Evolutionary conservation across 768 basidiomycete species (phyloP).

Genomic region (Pholiota molesta): DNA sequence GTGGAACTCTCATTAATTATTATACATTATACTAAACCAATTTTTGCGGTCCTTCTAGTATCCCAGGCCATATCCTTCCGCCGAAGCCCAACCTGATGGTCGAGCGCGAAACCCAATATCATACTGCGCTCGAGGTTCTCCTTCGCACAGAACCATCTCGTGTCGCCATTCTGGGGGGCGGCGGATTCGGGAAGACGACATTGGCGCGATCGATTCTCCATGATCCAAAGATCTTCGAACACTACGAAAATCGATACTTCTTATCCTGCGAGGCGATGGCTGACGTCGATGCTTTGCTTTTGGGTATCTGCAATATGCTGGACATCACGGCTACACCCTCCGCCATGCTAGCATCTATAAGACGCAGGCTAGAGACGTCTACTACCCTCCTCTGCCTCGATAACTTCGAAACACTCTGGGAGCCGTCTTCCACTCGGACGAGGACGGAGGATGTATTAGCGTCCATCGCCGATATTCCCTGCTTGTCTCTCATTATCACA

Average conservation of each 20-base stretch:
- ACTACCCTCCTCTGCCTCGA: slow-evolving; percentile 27
- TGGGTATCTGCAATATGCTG: not conserved
- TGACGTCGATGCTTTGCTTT: not conserved
- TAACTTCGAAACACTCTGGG: slow-evolving; percentile 38
- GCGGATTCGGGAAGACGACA: slow-evolving; percentile 37
- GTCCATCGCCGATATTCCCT: slow-evolving; percentile 22
- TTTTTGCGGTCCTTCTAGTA: not conserved
- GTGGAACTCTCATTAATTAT: not conserved
- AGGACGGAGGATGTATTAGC: slow-evolving; percentile 27
- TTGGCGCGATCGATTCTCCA: slow-evolving; percentile 29
- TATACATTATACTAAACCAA: not conserved
- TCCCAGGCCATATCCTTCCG: not conserved
- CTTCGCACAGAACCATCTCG: not conserved
- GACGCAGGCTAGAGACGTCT: not conserved
- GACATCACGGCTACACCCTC: not conserved
- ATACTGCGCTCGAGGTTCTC: not conserved
- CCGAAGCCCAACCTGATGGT: not conserved
- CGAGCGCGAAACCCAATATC: not conserved
- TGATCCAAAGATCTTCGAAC: slow-evolving; percentile 18
- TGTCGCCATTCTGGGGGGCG: slow-evolving; percentile 33
- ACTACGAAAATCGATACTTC: slow-evolving; percentile 27
- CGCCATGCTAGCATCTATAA: not conserved
- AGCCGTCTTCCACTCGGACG: slow-evolving; percentile 23
- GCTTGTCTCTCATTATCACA: slow-evolving; percentile 29
- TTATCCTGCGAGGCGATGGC: slow-evolving; percentile 29